phyloP scores from a whole-genome alignment of 441 rosid genomes.

The Codiaeum variegatum region DNA sequence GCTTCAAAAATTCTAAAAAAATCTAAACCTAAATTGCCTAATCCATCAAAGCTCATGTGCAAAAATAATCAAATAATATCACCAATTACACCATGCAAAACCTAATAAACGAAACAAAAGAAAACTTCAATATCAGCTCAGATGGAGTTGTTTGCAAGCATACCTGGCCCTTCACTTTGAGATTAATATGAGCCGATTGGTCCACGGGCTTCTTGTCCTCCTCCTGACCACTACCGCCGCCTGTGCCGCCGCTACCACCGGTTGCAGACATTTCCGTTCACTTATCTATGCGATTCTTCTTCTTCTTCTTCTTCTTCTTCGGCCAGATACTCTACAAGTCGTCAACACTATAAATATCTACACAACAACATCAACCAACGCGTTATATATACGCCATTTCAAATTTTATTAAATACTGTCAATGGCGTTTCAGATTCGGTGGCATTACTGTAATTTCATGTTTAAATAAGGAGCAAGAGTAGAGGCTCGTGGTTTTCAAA shows the following conservation, averaged over 20 bases:
- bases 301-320: no score
- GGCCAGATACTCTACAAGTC: neutral
- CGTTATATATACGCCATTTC: slow-evolving; percentile 20
- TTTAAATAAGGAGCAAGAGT: neutral
- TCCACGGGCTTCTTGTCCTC: slow-evolving; percentile 86
- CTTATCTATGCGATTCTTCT: neutral
- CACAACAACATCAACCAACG: neutral
- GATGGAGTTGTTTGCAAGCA: neutral
- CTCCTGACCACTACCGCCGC: slow-evolving; percentile 38
- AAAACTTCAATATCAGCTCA: neutral
- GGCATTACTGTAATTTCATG: neutral
- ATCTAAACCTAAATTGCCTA: no score
- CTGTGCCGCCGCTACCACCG: slow-evolving; percentile 30
- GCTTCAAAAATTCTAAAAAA: neutral
- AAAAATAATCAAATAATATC: neutral
- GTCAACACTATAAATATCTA: neutral
- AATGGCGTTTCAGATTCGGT: neutral
- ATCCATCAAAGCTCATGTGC: neutral
- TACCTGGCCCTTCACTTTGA: slow-evolving; percentile 94
- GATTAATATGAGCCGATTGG: slow-evolving; percentile 69
- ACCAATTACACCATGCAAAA: neutral
- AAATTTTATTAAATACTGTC: neutral
- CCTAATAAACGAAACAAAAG: neutral
- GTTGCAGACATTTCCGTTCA: slow-evolving; percentile 38
- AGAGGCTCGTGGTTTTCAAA: neutral